phyloP scores from a whole-genome alignment of 805 yeast genomes.

The Wickerhamiella lipophila region DNA sequence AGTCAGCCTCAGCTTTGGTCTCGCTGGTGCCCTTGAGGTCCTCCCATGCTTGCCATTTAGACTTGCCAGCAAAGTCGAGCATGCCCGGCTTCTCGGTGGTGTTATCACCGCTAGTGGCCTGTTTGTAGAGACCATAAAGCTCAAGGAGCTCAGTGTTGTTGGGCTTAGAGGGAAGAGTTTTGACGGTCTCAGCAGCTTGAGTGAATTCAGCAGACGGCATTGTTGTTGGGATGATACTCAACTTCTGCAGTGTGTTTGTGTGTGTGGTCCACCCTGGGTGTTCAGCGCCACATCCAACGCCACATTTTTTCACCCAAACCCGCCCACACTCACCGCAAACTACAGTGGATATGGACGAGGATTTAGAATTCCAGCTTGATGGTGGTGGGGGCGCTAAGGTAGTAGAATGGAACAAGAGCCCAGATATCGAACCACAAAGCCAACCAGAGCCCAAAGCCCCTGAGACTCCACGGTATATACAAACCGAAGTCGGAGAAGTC shows the following conservation, averaged over 20 bases:
- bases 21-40: conserved; percentile 67
- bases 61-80: conserved; percentile 87
- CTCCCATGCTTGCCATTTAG: conserved; percentile 97
- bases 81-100: conserved; percentile 75
- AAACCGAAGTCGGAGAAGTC: conserved; percentile 20
- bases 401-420: neutral
- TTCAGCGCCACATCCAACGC: no score
- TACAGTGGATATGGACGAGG: neutral
- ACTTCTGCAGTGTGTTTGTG: neutral
- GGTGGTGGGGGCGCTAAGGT: conserved; percentile 1
- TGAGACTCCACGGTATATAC: conserved; percentile 14
- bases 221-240: neutral
- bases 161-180: conserved; percentile 63
- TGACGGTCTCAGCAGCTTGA: conserved; percentile 59
- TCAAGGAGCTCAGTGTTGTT: conserved; percentile 72
- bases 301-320: no score
- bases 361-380: conserved; percentile 3
- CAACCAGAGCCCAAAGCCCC: conserved; percentile 1
- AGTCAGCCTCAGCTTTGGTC: conserved; percentile 80
- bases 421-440: neutral
- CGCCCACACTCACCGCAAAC: neutral
- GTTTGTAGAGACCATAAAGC: conserved; percentile 88
- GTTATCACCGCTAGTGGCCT: conserved; percentile 95
- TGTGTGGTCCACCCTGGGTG: neutral
- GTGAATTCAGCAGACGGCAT: conserved; percentile 32